Conservation (phyloP, 2,329 filamentous ascomycete species). For the Fusarium pseudoanthophilum region DNA sequence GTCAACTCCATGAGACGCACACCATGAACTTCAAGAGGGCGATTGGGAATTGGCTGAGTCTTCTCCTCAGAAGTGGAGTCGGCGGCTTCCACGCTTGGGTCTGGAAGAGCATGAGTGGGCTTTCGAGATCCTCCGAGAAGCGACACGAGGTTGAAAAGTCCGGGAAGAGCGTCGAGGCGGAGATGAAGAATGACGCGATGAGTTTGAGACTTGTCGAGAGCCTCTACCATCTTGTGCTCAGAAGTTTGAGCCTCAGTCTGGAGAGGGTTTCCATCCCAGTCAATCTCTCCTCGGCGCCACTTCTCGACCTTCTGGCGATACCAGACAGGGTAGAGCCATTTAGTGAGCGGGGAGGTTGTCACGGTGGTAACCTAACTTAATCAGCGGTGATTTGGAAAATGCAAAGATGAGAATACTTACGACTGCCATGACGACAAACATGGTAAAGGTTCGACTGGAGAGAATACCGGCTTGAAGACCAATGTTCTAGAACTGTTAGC, state of each 20-base stretch:
- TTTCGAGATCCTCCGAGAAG: constrained; percentile 42
- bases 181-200: constrained; percentile 44
- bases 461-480: constrained; percentile 86
- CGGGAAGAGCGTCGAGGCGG: constrained; percentile 45
- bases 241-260: constrained; percentile 39
- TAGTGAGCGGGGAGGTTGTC: constrained; percentile 80
- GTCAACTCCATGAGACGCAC: constrained; percentile 88
- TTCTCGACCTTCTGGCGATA: constrained; percentile 64
- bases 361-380: constrained; percentile 75
- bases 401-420: constrained; percentile 35
- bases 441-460: constrained; percentile 84
- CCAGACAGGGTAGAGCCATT: constrained; percentile 76
- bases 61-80: constrained; percentile 8
- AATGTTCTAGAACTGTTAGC: constrained; percentile 63
- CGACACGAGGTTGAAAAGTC: constrained; percentile 46
- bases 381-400: constrained; percentile 1
- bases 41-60: not conserved
- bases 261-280: constrained; percentile 72
- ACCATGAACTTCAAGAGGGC: constrained; percentile 66
- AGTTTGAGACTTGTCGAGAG: constrained; percentile 42
- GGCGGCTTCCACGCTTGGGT: constrained; percentile 1
- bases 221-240: constrained; percentile 43
- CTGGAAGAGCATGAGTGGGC: not conserved
- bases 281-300: constrained; percentile 84
- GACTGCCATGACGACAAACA: constrained; percentile 94